A percentile compares a stretch with the other conserved stretches of the same genome.
These are phyloP conservation scores for Ciborinia camelliae DNA, from an alignment of 2,329 filamentous ascomycete species.

Conservation along the genomic window DNA sequence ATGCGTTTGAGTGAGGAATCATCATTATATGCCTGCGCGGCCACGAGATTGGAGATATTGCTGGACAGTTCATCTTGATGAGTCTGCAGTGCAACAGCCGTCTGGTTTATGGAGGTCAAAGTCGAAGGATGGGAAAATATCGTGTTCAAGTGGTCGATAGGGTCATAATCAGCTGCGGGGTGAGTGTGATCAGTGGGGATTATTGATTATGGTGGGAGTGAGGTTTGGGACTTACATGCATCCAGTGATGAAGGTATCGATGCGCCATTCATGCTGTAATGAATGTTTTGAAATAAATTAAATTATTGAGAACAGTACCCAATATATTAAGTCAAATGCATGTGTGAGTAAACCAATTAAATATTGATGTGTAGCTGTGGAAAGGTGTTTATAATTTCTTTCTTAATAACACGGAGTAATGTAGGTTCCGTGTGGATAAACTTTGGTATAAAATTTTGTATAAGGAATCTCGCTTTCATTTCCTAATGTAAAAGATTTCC, in stretches of 20 bases:
- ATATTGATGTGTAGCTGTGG: slow-evolving; percentile 1
- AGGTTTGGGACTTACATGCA: slow-evolving; percentile 33
- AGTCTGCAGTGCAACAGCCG: slow-evolving; percentile 67
- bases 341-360: slow-evolving; percentile 4
- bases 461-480: too few relatives aligned
- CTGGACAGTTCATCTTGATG: slow-evolving; percentile 80
- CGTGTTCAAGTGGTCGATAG: slow-evolving; percentile 86
- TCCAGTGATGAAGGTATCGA: slow-evolving; percentile 34
- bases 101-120: slow-evolving; percentile 70
- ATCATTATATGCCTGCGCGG: slow-evolving; percentile 77
- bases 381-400: not conserved
- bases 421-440: too few relatives aligned
- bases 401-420: too few relatives aligned
- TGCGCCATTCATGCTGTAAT: slow-evolving; percentile 35
- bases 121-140: slow-evolving; percentile 89
- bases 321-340: not conserved
- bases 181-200: slow-evolving; percentile 22
- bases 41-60: slow-evolving; percentile 70
- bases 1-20: slow-evolving; percentile 87
- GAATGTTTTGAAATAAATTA: not conserved
- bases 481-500: too few relatives aligned
- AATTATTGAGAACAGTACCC: not conserved
- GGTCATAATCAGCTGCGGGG: slow-evolving; percentile 74
- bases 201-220: slow-evolving; percentile 10
- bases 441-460: too few relatives aligned